These are phyloP conservation scores for Austroboletus niveus DNA, from an alignment of 1,284 basidiomycete species.

Conservation along the genomic window DNA sequence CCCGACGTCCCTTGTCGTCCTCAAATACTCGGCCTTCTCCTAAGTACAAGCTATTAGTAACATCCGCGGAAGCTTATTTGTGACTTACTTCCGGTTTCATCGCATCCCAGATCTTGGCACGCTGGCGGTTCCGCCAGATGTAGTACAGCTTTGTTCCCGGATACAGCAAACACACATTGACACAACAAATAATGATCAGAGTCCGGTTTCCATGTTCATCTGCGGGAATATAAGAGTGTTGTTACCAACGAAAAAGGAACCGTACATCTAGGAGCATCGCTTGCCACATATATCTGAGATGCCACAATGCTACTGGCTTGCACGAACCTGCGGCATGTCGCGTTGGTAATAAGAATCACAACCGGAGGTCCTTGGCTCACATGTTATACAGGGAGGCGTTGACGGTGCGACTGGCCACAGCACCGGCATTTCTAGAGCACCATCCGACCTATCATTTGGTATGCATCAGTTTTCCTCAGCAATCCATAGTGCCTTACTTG, in stretches of 20 bases:
- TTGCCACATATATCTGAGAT: constrained; percentile 46
- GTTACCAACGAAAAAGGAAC: background rate
- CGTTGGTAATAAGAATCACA: background rate
- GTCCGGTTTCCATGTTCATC: constrained; percentile 50
- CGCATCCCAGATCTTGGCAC: constrained; percentile 47
- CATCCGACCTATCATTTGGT: constrained; percentile 43
- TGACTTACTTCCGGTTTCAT: constrained; percentile 46
- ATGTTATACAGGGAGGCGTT: constrained; percentile 59
- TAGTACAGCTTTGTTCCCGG: constrained; percentile 51
- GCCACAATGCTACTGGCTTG: constrained; percentile 46
- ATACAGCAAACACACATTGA: constrained; percentile 49
- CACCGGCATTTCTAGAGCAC: constrained; percentile 54
- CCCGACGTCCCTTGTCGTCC: constrained; percentile 39
- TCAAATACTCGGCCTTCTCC: constrained; percentile 42
- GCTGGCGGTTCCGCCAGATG: constrained; percentile 47
- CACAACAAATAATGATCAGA: constrained; percentile 44
- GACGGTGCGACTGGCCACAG: constrained; percentile 53
- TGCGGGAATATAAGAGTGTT: constrained; percentile 10
- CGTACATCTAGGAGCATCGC: constrained; percentile 48
- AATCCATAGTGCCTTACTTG: constrained; percentile 19
- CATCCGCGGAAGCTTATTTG: constrained; percentile 32
- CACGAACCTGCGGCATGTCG: constrained; percentile 36
- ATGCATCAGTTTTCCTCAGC: background rate
- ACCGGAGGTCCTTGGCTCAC: constrained; percentile 17
- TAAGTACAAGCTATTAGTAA: constrained; percentile 44